Evolutionary conservation across 2,329 filamentous ascomycete species (phyloP), one percentile per base, ranked within the genome.

Genomic region (Talaromyces pinophilus): DNA sequence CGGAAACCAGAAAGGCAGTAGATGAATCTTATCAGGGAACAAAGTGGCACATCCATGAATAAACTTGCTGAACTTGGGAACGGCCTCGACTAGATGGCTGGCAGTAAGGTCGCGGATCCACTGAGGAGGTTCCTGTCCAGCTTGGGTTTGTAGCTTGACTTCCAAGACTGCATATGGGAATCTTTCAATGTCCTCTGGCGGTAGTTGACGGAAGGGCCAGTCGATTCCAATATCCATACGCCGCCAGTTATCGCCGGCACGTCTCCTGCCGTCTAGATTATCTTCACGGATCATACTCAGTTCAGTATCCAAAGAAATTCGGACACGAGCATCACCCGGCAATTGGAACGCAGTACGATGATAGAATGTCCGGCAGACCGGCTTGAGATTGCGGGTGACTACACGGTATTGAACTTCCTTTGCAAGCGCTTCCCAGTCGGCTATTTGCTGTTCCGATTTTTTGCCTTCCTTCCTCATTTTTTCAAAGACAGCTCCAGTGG

Each of bases 21-120:
- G 85, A 59, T 97, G 84, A 78, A 99, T 99, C 64, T 91, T 88
- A 54, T 89, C 86, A 0, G 93, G 93, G 78, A 97, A 96, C 55
- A 99, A 81, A 11, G 88, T 91, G 10, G 94, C 94, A 1, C 90
- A 93, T 67, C 95, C 95, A 78, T 99, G 95, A 67, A 99, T 98
- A 78, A 98, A 99, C 81, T 99, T 99, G 75, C 93, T 97, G 80
- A 98, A 99, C 77, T 99, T 99, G 69, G 95, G 95, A 2, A 99
- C 93, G n/a, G 95, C 93, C 81, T 99, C 95, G 1, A 99, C 95
- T 17, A 99, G 85, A 81, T 99, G 95, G 69, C 93, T 97, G 13
- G 92, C 86, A 54, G 93, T 96, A 62, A 99, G 85, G 75, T 98
- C 92, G 25, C 93, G 90, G 72, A 99, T 94, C 95, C 95, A 99